Percentiles rank a stretch among this genome's conserved stretches.
Evolutionary conservation across 805 yeast species (phyloP).

Genomic region (Pichia nakasei): DNA sequence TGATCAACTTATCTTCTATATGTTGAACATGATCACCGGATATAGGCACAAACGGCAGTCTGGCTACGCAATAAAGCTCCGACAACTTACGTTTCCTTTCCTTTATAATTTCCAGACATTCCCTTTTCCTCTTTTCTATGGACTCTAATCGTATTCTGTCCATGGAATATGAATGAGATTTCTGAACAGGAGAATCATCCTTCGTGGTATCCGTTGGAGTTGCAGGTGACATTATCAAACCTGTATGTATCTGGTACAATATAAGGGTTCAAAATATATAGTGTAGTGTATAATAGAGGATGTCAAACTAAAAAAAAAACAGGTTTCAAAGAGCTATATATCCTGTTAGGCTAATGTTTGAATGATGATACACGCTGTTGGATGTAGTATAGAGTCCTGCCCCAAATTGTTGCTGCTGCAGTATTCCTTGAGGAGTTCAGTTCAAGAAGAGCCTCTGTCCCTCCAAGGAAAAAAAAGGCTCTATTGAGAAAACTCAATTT

Average conservation of each 20-base stretch:
- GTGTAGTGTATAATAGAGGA: no score
- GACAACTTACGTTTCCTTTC: constrained; percentile 50
- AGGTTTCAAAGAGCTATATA: no score
- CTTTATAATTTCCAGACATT: constrained; percentile 36
- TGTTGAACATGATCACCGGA: constrained; percentile 30
- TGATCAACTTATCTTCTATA: constrained; percentile 32
- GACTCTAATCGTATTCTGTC: constrained; percentile 37
- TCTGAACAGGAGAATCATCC: background rate
- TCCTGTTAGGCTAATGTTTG: no score
- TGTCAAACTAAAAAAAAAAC: no score
- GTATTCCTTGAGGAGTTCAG: background rate
- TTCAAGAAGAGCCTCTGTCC: no score
- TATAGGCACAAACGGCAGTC: constrained; percentile 39
- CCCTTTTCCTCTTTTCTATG: constrained; percentile 35
- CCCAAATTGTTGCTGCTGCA: background rate
- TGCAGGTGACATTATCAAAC: background rate
- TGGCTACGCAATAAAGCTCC: constrained; percentile 52
- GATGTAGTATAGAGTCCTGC: background rate
- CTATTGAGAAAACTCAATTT: no score
- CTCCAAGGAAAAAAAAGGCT: no score
- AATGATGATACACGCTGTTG: no score
- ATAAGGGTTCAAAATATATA: no score
- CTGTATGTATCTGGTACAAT: background rate
- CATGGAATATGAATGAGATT: constrained; percentile 20
- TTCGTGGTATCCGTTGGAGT: background rate